A percentile compares a stretch with the other conserved stretches of the same genome.
Evolutionary conservation across 306 rosid species (phyloP).

Genomic region (Cucurbita ficifolia): DNA sequence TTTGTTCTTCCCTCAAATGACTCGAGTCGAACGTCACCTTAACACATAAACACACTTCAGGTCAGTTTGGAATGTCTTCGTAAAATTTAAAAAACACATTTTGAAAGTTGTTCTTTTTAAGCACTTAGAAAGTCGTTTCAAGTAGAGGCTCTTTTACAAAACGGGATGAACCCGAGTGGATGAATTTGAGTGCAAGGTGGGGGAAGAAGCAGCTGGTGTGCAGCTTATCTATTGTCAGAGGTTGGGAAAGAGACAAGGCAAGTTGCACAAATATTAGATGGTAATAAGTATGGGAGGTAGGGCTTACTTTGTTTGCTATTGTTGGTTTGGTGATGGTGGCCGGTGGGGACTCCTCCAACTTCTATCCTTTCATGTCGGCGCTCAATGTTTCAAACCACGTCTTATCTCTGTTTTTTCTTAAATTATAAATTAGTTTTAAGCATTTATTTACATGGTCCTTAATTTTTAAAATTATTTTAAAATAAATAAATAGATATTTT

Average conservation of each 20-base stretch:
- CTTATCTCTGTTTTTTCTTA: no score
- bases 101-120: no score
- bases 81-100: no score
- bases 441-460: no score
- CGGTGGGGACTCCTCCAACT: neutral
- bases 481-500: no score
- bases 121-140: no score
- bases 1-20: no score
- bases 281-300: neutral
- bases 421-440: no score
- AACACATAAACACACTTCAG: no score
- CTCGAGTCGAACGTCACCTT: neutral
- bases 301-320: neutral
- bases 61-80: no score
- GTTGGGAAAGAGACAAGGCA: neutral
- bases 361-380: constrained; percentile 2
- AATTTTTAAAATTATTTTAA: no score
- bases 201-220: neutral
- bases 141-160: no score
- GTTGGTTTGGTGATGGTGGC: neutral
- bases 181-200: neutral
- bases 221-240: neutral
- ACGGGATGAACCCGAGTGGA: neutral
- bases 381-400: neutral
- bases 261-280: neutral